These are phyloP conservation scores for Xylariaceae sp. DNA, from an alignment of 2,329 filamentous ascomycete genomes.

Conservation along the genomic window DNA sequence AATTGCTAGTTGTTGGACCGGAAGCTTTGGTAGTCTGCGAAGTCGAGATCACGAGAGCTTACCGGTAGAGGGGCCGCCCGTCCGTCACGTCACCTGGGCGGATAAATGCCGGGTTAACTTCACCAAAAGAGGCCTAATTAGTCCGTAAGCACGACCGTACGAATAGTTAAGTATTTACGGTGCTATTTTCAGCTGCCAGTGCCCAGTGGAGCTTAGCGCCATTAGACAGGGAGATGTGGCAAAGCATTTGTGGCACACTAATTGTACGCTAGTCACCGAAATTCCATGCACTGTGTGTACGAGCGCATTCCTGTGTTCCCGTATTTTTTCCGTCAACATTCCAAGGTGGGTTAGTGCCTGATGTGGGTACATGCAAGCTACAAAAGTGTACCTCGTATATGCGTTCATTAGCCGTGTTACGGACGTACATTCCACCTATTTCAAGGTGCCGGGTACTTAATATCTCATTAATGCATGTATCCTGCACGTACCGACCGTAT, in stretches of 20 bases:
- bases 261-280: too few species aligned
- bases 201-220: not conserved
- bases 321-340: too few species aligned
- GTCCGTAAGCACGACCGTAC: too few species aligned
- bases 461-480: too few species aligned
- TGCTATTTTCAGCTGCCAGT: not conserved
- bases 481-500: not conserved
- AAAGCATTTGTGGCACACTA: constrained; percentile 15
- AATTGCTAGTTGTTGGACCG: not conserved
- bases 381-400: too few species aligned
- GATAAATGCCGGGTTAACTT: constrained; percentile 13
- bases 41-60: constrained; percentile 6
- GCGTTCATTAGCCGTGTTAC: too few species aligned
- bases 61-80: not conserved
- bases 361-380: too few species aligned
- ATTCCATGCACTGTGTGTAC: not conserved
- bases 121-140: not conserved
- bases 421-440: too few species aligned
- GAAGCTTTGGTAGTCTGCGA: constrained; percentile 5
- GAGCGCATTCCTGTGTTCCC: too few species aligned
- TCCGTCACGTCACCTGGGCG: constrained; percentile 15
- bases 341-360: too few species aligned
- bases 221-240: constrained; percentile 13
- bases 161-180: too few species aligned
- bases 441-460: too few species aligned